Evolutionary conservation across 164 flowering plant genomes (phyloP), one percentile per base, ranked within the genome.

Genomic region (Macadamia tetraphylla): DNA sequence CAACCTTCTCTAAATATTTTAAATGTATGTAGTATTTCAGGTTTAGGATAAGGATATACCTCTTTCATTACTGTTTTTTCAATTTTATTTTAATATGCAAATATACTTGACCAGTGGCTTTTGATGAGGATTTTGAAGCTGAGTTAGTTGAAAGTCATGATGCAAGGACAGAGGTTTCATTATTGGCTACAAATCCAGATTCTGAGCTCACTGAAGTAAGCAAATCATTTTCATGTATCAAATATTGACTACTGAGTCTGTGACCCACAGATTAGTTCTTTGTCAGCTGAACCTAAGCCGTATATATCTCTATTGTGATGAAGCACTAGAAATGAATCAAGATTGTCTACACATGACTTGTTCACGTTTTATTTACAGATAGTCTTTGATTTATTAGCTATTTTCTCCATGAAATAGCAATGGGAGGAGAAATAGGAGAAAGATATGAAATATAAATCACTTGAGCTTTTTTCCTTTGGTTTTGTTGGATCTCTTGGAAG

Each of bases 61-160:
- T 67, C 35, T n/a, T 57, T 44, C 3, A 43, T 29, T 60, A 52
- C 6, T 66, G n/a, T 17, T 62, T 58, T 58, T 49, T 58, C 2
- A 5, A 12, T 6, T 64, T 62, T 17, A 15, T 64, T 66, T 67
- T 58, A 18, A 65, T 11, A 6, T 71, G 65, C 42, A 56, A 29
- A 30, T 60, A 69, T 66, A 40, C 29, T 60, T 42, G 15, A 29
- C n/a, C 83, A 94, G 99, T 95, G 87, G 98, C 98, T 63, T 92
- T 95, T 79, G 99, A 94, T 79, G 99, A 95, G 78, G 98, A 95
- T 79, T 92, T 89, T 83, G 96, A 95, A 81, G 90, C 86, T 68
- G 98, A 92, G 77, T 75, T 95, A 72, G 64, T 81, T 71, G 98
- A 91, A 69, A 90, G 85, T 78, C 75, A 70, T 67, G 97, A 90